phyloP scores from a whole-genome alignment of 1,284 basidiomycete species.

The Neolentinus lepideus region DNA sequence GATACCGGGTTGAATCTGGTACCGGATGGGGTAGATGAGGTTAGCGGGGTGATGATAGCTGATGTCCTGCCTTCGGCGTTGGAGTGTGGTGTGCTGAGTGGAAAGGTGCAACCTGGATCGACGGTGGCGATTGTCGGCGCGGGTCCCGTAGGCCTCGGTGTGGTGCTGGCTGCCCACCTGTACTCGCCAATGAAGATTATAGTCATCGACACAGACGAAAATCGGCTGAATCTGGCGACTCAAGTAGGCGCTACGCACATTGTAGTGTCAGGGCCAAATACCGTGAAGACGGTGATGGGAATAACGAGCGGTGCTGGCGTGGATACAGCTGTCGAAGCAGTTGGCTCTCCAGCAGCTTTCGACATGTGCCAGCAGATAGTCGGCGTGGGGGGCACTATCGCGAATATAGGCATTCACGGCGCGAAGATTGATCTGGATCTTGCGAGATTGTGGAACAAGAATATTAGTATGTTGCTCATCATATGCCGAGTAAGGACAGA shows the following conservation, averaged over 20 bases:
- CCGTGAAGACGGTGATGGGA: slow-evolving; percentile 14
- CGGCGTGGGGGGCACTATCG: slow-evolving; percentile 19
- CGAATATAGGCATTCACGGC: slow-evolving; percentile 21
- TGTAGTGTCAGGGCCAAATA: slow-evolving; percentile 15
- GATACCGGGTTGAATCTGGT: slow-evolving; percentile 15
- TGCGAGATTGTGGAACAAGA: slow-evolving; percentile 19
- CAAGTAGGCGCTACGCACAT: slow-evolving; percentile 18
- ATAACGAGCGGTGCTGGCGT: slow-evolving; percentile 18
- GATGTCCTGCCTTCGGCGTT: slow-evolving; percentile 14
- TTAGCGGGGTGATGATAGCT: slow-evolving; percentile 9
- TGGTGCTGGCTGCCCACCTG: slow-evolving; percentile 18
- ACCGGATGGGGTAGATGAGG: slow-evolving; percentile 13
- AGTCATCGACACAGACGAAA: slow-evolving; percentile 16
- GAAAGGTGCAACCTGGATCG: slow-evolving; percentile 16
- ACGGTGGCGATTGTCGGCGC: slow-evolving; percentile 18
- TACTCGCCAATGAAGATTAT: slow-evolving; percentile 19
- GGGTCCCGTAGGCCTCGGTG: slow-evolving; percentile 19
- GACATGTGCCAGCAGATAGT: slow-evolving; percentile 20
- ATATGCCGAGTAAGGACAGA: too few relatives aligned
- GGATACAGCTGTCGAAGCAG: slow-evolving; percentile 20
- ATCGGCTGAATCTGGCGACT: slow-evolving; percentile 15
- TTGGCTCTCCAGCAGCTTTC: slow-evolving; percentile 17
- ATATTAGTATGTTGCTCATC: slow-evolving; percentile 15
- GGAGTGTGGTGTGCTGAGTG: slow-evolving; percentile 20
- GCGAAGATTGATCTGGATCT: slow-evolving; percentile 17